Base-by-base conservation (phyloP, 352 stramenopile genomes). In the Phytopythium mirpurense region DNA sequence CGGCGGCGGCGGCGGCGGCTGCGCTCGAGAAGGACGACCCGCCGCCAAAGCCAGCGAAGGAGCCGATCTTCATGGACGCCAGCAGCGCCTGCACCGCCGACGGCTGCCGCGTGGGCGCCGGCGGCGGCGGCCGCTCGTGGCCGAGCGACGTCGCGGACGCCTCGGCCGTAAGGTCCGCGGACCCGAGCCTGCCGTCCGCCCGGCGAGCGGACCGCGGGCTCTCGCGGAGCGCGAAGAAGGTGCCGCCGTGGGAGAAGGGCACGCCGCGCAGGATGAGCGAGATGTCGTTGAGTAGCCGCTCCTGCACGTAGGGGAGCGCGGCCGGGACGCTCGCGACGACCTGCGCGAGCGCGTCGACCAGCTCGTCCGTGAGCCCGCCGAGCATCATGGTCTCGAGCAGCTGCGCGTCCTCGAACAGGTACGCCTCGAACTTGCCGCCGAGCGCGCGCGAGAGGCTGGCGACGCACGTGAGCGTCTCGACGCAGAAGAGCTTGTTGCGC, bases 241-340 rank as follows among this genome's bases (percentile, higher is more conserved):
- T 40, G 34, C 35, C 60, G 3, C 67, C 72, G 8, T 75, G 46
- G 7, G 67, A 83, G 27, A 93, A 93, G 4, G 83, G 72, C 9
- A 81, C 70, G 12, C 95, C 93, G 24, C 91, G 87, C 14, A 99
- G 68, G 51, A 94, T 96, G 15, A 87, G 78, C n/a, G 95, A 98
- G 23, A 98, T 94, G 58, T 98, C 95, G 56, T 98, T 95, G 34
- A 99, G 76, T 15, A 99, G 68, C 18, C 95, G 83, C 48, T 98
- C 88, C 67, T 98, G 90, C 21, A 99, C 96, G 27, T 80, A 79
- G 2, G 78, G 64, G n/a, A 96, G 62, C 15, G 93, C 71, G 24
- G 79, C 95, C 9, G 96, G 96, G 11, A 98, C 70, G 61, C 78
- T 92, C 1, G 73, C 60, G 2, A 90, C 88, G 52, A 99, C 95